These are phyloP conservation scores for Mycena polygramma DNA, from an alignment of 768 basidiomycete genomes.

Conservation along the genomic window DNA sequence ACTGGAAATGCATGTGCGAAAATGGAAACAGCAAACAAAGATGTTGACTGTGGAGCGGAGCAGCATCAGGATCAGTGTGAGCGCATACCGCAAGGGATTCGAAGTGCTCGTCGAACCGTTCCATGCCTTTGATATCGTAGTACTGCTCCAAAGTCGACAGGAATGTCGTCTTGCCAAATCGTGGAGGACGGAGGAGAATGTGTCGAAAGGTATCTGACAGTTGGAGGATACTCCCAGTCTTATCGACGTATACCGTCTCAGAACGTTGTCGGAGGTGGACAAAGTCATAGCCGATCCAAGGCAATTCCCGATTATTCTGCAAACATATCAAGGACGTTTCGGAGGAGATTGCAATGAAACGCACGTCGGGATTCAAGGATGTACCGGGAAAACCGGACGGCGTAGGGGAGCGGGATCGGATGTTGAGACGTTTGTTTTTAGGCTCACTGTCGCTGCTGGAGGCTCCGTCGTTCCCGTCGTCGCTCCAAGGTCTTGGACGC, in stretches of 20 bases:
- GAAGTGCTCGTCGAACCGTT: neutral
- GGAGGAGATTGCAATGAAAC: too few species aligned
- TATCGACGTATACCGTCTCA: constrained; percentile 4
- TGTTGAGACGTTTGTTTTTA: too few species aligned
- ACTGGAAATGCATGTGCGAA: neutral
- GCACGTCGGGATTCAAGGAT: too few species aligned
- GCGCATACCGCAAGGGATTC: neutral
- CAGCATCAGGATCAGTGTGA: neutral
- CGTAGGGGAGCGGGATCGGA: too few species aligned
- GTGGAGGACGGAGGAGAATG: constrained; percentile 20
- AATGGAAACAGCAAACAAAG: constrained; percentile 11
- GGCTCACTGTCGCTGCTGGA: too few species aligned
- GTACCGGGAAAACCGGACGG: too few species aligned
- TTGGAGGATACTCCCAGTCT: neutral
- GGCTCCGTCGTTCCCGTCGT: too few species aligned
- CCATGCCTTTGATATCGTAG: constrained; percentile 8
- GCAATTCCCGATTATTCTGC: too few species aligned
- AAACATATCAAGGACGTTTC: too few species aligned
- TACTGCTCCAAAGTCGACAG: constrained; percentile 5
- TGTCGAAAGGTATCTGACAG: constrained; percentile 4
- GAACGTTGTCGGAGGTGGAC: too few species aligned
- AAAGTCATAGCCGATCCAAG: too few species aligned
- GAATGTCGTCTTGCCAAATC: constrained; percentile 21
- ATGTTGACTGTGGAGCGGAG: constrained; percentile 4
- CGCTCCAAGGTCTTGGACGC: too few species aligned